A percentile compares a stretch with the other conserved stretches of the same genome.
Conservation (phyloP, 169 alveolate genomes). For the Condylostoma magnum region DNA sequence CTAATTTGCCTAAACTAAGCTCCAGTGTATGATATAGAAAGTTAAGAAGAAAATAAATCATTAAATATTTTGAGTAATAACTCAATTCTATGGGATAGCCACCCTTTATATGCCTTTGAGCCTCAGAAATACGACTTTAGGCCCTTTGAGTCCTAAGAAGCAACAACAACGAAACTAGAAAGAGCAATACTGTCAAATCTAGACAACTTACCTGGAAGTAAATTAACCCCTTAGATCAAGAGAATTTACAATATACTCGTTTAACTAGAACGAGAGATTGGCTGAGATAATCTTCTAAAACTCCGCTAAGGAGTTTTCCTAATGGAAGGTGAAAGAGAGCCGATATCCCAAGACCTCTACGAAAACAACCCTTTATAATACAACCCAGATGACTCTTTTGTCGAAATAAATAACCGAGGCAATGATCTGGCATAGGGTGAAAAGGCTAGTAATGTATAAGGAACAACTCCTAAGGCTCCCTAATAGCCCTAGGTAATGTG, state of each 20-base stretch:
- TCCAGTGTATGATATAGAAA: neutral
- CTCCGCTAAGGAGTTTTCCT: constrained; percentile 34
- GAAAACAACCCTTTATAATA: constrained; percentile 32
- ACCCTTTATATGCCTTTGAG: neutral
- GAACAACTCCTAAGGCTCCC: too few relatives aligned
- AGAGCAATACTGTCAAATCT: constrained; percentile 13
- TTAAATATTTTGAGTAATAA: neutral
- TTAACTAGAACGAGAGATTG: constrained; percentile 40
- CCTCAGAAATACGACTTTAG: constrained; percentile 36
- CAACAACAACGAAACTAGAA: constrained; percentile 13
- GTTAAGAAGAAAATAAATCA: neutral
- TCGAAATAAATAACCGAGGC: too few relatives aligned
- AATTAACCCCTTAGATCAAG: constrained; percentile 24
- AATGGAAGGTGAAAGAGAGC: constrained; percentile 26
- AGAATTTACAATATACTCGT: constrained; percentile 45
- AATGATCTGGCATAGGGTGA: too few relatives aligned
- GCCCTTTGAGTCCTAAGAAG: neutral
- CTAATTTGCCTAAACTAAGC: constrained; percentile 28
- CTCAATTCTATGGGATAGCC: neutral
- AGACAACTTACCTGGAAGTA: constrained; percentile 12
- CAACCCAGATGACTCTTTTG: too few relatives aligned
- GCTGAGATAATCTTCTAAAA: constrained; percentile 47
- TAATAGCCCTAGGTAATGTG: too few relatives aligned
- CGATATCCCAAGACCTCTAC: constrained; percentile 2
- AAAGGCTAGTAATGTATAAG: too few relatives aligned